Evolutionary conservation across 108 stramenopile genomes (phyloP).

Genomic region (Epipyxis sp.): DNA sequence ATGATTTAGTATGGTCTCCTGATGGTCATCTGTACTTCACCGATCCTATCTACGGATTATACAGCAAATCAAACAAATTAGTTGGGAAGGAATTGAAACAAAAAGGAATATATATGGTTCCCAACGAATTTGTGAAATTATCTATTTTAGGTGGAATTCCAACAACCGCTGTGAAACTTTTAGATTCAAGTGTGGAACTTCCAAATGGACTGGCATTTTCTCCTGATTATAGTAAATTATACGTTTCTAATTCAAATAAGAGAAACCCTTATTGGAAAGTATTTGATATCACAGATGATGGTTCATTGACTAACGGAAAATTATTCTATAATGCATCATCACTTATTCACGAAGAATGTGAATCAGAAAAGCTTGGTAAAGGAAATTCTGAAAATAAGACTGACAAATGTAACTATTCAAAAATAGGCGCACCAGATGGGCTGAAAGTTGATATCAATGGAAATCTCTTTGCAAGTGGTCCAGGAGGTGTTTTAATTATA

Average conservation of each 20-base stretch:
- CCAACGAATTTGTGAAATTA: constrained; percentile 29
- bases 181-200: constrained; percentile 26
- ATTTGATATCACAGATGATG: constrained; percentile 42
- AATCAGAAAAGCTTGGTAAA: neutral
- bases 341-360: neutral
- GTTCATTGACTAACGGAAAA: constrained; percentile 30
- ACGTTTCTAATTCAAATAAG: constrained; percentile 42
- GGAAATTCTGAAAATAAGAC: neutral
- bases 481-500: constrained; percentile 47
- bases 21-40: constrained; percentile 51
- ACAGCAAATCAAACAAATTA: constrained; percentile 24
- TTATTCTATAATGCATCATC: constrained; percentile 28
- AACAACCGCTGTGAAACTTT: constrained; percentile 11
- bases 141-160: constrained; percentile 26
- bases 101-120: constrained; percentile 46
- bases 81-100: constrained; percentile 34
- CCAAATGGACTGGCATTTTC: constrained; percentile 55
- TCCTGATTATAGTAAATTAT: constrained; percentile 44
- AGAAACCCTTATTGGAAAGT: constrained; percentile 35
- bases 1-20: constrained; percentile 46
- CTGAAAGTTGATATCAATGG: constrained; percentile 50
- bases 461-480: constrained; percentile 45
- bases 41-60: constrained; percentile 50
- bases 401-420: no score
- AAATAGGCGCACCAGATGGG: constrained; percentile 43